Evolutionary conservation across 768 basidiomycete genomes (phyloP).

Genomic region (Pisolithus albus): DNA sequence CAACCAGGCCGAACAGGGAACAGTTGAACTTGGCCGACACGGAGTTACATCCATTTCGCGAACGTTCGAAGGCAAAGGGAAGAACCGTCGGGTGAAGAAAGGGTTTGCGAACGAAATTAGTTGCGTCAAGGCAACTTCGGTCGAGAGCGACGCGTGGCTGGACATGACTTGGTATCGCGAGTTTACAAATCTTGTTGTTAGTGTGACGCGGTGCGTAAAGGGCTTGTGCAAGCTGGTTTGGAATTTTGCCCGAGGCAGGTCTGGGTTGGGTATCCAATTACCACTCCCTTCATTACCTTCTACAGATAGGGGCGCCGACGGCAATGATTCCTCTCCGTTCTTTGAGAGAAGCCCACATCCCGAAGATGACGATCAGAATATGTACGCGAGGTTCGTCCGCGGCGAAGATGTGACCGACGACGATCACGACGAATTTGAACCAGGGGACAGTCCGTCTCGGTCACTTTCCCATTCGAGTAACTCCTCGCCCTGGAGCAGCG

Average conservation of each 20-base stretch:
- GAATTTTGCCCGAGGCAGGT: constrained; percentile 12
- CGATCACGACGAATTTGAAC: constrained; percentile 36
- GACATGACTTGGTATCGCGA: constrained; percentile 38
- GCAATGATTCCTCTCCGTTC: constrained; percentile 3
- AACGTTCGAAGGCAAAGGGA: constrained; percentile 20
- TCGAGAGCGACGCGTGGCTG: constrained; percentile 33
- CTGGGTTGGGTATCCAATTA: constrained; percentile 2
- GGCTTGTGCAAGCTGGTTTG: constrained; percentile 12
- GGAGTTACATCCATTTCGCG: constrained; percentile 37
- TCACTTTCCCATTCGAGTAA: constrained; percentile 16
- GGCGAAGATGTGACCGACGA: constrained; percentile 52
- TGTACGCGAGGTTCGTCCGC: constrained; percentile 53
- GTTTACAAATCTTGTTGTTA: constrained; percentile 27
- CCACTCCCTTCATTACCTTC: not conserved
- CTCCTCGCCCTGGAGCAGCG: constrained; percentile 21
- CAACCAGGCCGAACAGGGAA: constrained; percentile 22
- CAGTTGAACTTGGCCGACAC: constrained; percentile 34
- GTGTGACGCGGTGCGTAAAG: constrained; percentile 24
- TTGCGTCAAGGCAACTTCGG: constrained; percentile 29
- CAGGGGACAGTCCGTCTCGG: constrained; percentile 7
- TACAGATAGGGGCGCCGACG: constrained; percentile 2
- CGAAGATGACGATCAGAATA: constrained; percentile 28
- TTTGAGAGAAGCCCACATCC: constrained; percentile 1
- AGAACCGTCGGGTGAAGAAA: constrained; percentile 17
- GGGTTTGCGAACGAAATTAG: constrained; percentile 50